These are phyloP conservation scores for Thielaviopsis populi DNA, from an alignment of 2,329 filamentous ascomycete genomes.

Conservation along the genomic window DNA sequence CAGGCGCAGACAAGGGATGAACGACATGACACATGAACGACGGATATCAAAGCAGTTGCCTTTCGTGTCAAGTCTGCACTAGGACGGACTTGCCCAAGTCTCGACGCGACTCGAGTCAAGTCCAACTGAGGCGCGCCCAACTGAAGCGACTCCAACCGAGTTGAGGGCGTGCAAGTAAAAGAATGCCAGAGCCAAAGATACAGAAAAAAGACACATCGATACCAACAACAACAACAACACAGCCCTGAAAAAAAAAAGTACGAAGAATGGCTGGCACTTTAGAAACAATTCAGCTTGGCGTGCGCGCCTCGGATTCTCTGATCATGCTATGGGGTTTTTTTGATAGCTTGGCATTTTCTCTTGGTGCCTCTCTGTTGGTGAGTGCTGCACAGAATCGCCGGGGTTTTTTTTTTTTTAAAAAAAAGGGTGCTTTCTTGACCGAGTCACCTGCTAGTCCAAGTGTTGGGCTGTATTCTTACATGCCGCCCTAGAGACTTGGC, in stretches of 20 bases:
- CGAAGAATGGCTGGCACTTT: not conserved
- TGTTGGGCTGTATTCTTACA: not conserved
- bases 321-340: not conserved
- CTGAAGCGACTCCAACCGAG: too few species aligned
- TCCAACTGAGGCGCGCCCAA: too few species aligned
- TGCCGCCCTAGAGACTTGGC: not conserved
- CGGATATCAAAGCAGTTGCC: not conserved
- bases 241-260: not conserved
- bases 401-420: too few species aligned
- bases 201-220: not conserved
- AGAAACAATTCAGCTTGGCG: conserved; percentile 6
- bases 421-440: not conserved
- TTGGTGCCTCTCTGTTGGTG: too few species aligned
- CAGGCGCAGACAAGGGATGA: not conserved
- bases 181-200: not conserved
- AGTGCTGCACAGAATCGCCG: too few species aligned
- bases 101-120: too few species aligned
- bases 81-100: not conserved
- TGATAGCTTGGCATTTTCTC: not conserved
- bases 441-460: not conserved
- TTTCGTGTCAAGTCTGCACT: not conserved
- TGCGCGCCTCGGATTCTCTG: not conserved
- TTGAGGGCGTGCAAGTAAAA: not conserved
- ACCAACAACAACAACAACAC: not conserved
- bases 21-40: not conserved